phyloP scores from a whole-genome alignment of 352 stramenopile genomes.

The Globisporangium canariense region DNA sequence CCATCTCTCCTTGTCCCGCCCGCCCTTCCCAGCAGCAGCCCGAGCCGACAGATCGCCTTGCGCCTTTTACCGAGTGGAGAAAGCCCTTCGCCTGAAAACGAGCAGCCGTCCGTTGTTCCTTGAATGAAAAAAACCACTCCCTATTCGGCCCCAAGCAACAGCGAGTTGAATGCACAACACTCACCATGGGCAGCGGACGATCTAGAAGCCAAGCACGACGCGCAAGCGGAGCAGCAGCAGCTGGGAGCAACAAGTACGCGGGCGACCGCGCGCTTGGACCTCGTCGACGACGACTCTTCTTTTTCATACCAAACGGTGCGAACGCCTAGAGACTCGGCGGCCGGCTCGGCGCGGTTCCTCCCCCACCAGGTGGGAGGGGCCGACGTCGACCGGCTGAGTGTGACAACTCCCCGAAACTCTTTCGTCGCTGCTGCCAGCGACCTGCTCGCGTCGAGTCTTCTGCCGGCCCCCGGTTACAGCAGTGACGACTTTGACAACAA shows the following conservation, averaged over 20 bases:
- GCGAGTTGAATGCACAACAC: conserved; percentile 16
- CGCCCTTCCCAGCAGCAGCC: background rate
- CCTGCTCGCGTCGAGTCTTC: conserved; percentile 13
- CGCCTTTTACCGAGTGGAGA: conserved; percentile 12
- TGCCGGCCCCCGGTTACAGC: conserved; percentile 10
- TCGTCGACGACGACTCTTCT: conserved; percentile 36
- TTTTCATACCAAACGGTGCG: conserved; percentile 57
- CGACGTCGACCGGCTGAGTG: conserved; percentile 16
- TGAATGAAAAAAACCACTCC: conserved; percentile 23
- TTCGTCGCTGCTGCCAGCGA: conserved; percentile 16
- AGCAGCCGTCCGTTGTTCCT: conserved; percentile 14
- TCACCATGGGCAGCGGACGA: conserved; percentile 17
- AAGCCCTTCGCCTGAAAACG: conserved; percentile 14
- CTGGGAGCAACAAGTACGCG: background rate
- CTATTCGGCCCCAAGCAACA: conserved; percentile 15
- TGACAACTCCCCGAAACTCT: conserved; percentile 20
- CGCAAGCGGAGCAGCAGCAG: too few species aligned
- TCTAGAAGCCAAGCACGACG: conserved; percentile 11
- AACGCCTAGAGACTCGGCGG: conserved; percentile 56
- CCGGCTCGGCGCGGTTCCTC: conserved; percentile 20
- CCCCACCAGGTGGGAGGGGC: background rate
- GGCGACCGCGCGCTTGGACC: conserved; percentile 8
- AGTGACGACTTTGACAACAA: conserved; percentile 16
- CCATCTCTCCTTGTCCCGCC: conserved; percentile 11
- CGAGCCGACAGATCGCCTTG: background rate